Conservation (phyloP, 2,329 filamentous ascomycete species). For the Sclerotinia trifoliorum region DNA sequence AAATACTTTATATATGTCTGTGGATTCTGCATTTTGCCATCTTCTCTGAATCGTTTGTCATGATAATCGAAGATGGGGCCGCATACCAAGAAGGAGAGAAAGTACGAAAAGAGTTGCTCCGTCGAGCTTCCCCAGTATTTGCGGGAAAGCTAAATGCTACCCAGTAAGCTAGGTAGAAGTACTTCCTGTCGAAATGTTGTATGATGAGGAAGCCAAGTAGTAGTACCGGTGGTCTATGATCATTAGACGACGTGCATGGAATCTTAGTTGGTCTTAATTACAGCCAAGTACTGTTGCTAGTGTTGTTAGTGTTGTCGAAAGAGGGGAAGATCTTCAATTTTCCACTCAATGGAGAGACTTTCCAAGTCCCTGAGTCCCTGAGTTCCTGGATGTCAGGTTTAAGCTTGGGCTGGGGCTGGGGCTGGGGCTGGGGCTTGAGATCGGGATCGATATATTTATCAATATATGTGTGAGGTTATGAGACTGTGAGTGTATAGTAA, state of each 20-base stretch:
- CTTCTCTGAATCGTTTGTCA: not conserved
- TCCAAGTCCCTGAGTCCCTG: not conserved
- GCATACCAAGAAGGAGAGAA: not conserved
- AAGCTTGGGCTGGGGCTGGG: no score
- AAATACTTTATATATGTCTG: conserved; percentile 1
- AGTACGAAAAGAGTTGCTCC: not conserved
- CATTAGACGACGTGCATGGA: conserved; percentile 6
- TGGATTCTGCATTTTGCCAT: not conserved
- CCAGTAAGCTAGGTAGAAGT: no score
- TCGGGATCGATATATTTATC: not conserved
- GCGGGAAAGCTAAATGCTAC: not conserved
- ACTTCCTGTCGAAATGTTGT: not conserved
- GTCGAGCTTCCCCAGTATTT: not conserved
- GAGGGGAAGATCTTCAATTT: not conserved
- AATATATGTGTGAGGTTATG: not conserved
- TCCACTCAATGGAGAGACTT: not conserved
- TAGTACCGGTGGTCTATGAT: not conserved
- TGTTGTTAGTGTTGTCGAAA: not conserved
- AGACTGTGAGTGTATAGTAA: not conserved
- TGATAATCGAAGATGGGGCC: not conserved
- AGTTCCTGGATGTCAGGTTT: no score
- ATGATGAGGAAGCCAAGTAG: not conserved
- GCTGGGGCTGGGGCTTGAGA: no score
- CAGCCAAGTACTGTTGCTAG: not conserved
- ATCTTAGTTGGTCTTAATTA: not conserved